Evolutionary conservation across 2,329 filamentous ascomycete genomes (phyloP).

Genomic region (Stenocarpella maydis): DNA sequence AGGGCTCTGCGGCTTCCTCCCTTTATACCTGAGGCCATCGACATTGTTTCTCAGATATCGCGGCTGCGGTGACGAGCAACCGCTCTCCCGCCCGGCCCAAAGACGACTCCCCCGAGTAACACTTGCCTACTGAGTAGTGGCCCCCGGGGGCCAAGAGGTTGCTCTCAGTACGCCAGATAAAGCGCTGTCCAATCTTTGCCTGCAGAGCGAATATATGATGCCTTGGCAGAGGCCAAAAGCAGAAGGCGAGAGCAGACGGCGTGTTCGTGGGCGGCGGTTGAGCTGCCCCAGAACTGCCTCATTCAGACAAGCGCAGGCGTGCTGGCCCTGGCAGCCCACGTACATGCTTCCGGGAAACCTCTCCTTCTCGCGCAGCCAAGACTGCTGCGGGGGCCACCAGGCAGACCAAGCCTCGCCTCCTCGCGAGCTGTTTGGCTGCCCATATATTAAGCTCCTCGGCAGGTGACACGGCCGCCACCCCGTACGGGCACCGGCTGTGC

Average conservation of each 20-base stretch:
- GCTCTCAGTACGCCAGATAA: slow-evolving; percentile 17
- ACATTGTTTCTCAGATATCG: neutral
- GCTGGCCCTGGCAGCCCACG: neutral
- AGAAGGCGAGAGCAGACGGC: slow-evolving; percentile 3
- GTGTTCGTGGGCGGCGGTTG: neutral
- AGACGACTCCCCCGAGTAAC: slow-evolving; percentile 7
- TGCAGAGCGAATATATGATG: neutral
- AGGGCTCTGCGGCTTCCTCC: neutral
- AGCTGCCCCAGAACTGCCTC: slow-evolving; percentile 1
- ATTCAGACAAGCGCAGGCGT: neutral
- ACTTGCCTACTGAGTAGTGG: slow-evolving; percentile 31
- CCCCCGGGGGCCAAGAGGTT: slow-evolving; percentile 20
- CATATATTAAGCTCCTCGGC: neutral
- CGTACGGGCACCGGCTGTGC: slow-evolving; percentile 1
- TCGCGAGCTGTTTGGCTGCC: slow-evolving; percentile 12
- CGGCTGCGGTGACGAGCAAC: neutral
- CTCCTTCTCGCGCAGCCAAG: slow-evolving; percentile 7
- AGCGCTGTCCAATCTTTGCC: slow-evolving; percentile 23
- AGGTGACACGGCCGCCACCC: slow-evolving; percentile 17
- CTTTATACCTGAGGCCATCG: slow-evolving; percentile 16
- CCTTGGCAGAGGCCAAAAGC: slow-evolving; percentile 9
- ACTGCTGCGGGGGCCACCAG: neutral
- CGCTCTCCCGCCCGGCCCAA: neutral
- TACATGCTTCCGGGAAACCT: neutral
- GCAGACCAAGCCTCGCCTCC: slow-evolving; percentile 9